Evolutionary conservation across 2,329 filamentous ascomycete genomes (phyloP).

Genomic region (Aspergillus floridensis): DNA sequence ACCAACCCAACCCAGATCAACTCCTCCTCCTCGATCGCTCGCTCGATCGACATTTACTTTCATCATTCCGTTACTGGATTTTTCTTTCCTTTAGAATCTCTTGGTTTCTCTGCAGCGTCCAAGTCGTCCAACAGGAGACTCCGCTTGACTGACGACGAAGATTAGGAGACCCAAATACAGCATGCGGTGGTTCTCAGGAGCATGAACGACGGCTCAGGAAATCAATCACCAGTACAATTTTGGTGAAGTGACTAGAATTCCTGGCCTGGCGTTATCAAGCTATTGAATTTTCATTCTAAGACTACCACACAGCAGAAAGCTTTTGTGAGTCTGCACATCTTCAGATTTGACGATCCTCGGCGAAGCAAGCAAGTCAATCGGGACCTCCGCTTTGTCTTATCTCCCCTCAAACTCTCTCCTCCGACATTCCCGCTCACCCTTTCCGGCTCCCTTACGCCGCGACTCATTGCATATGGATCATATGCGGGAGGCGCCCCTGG

Average conservation of each 20-base stretch:
- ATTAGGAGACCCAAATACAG: neutral
- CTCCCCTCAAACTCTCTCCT: constrained; percentile 6
- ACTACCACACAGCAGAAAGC: neutral
- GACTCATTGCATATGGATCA: constrained; percentile 24
- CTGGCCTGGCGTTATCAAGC: neutral
- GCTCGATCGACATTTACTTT: neutral
- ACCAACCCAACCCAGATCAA: neutral
- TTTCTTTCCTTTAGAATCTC: neutral
- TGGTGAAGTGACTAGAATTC: neutral
- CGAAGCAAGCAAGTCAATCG: constrained; percentile 2
- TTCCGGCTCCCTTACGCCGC: neutral
- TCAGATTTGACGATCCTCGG: neutral
- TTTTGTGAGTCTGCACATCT: neutral
- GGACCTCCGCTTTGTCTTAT: constrained; percentile 2
- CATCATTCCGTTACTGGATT: neutral
- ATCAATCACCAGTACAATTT: neutral
- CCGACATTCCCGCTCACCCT: neutral
- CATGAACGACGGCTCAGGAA: constrained; percentile 17
- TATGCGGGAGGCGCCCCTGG: constrained; percentile 26
- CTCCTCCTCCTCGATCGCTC: neutral
- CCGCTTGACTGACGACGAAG: neutral
- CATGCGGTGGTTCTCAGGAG: constrained; percentile 18
- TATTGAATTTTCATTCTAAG: neutral
- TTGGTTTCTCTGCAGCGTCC: neutral
- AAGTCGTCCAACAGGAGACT: neutral